These are phyloP conservation scores for Alternaria sp. DNA, from an alignment of 2,329 filamentous ascomycete species.

Conservation along the genomic window DNA sequence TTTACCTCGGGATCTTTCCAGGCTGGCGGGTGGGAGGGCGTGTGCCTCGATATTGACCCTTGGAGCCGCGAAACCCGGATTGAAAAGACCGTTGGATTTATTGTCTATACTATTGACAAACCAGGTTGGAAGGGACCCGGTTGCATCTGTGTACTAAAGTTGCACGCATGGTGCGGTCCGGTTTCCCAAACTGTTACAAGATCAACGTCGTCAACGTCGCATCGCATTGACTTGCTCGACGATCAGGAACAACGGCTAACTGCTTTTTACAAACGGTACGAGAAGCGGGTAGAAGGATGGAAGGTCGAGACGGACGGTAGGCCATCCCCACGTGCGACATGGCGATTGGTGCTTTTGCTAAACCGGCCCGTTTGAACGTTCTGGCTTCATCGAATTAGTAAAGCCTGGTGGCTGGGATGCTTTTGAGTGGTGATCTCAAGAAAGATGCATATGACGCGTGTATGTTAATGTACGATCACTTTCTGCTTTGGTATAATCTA, in stretches of 20 bases:
- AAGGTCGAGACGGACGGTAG: slow-evolving; percentile 1
- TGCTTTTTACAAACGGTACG: slow-evolving; percentile 5
- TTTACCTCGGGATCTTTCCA: slow-evolving; percentile 25
- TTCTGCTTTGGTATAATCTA: slow-evolving; percentile 1
- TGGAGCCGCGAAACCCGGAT: slow-evolving; percentile 10
- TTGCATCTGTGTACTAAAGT: neutral
- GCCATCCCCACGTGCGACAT: slow-evolving; percentile 6
- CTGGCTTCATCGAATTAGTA: slow-evolving; percentile 7
- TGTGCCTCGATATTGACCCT: slow-evolving; percentile 8
- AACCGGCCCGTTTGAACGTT: slow-evolving; percentile 4
- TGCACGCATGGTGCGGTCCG: slow-evolving; percentile 1
- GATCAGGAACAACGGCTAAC: neutral
- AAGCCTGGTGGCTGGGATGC: slow-evolving; percentile 7
- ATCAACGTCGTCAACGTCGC: slow-evolving; percentile 4
- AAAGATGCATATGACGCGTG: neutral
- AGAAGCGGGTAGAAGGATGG: slow-evolving; percentile 4
- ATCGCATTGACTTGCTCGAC: slow-evolving; percentile 2
- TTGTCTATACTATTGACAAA: slow-evolving; percentile 2
- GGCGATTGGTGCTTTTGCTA: slow-evolving; percentile 11
- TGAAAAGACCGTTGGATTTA: neutral
- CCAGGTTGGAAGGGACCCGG: neutral
- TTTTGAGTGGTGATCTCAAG: neutral
- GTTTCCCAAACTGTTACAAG: neutral
- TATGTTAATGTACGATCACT: slow-evolving; percentile 1
- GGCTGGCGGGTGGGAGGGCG: slow-evolving; percentile 5